Evolutionary conservation across 306 rosid genomes (phyloP), one percentile per base, ranked within the genome.

Genomic region (Cyclanthera cordifolia): DNA sequence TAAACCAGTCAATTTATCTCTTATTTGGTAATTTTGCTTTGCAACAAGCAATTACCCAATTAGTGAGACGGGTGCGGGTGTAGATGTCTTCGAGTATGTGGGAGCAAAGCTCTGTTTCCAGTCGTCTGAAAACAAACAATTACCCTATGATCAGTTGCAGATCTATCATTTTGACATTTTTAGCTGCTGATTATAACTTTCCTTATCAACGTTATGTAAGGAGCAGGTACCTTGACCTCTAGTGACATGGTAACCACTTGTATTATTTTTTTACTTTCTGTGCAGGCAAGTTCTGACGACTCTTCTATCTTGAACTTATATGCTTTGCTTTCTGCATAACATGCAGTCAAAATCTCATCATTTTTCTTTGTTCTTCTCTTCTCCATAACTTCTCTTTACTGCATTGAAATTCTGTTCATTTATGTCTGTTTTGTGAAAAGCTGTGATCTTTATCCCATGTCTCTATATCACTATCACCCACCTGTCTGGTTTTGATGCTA

Each of bases 91-190:
- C n/a, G n/a, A n/a, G n/a, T n/a, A n/a, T n/a, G n/a, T n/a, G n/a
- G n/a, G n/a, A n/a, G n/a, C n/a, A n/a, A n/a, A n/a, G n/a, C n/a
- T n/a, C n/a, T n/a, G n/a, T n/a, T n/a, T n/a, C n/a, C n/a, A n/a
- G n/a, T n/a, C n/a, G n/a, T n/a, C n/a, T n/a, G n/a, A n/a, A n/a
- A 58, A 58, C 66, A 6, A 58, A 43, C 41, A 56, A 27, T 57
- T 30, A 37, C 8, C 4, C 14, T 41, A 41, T 41, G 47, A 41
- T 41, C 52, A 20, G 51, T 21, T 39, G 51, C 19, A 41, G 69
- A 41, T 13, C 8, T 34, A 19, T 48, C 51, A 63, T 21, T 63
- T n/a, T n/a, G n/a, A n/a, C n/a, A n/a, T n/a, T n/a, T n/a, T 63
- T 5, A 5, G 69, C 32, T 37, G 51, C 32, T 39, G 69, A 63